Evolutionary conservation across 352 stramenopile genomes (phyloP).

Genomic region (Pythium plurisporium): DNA sequence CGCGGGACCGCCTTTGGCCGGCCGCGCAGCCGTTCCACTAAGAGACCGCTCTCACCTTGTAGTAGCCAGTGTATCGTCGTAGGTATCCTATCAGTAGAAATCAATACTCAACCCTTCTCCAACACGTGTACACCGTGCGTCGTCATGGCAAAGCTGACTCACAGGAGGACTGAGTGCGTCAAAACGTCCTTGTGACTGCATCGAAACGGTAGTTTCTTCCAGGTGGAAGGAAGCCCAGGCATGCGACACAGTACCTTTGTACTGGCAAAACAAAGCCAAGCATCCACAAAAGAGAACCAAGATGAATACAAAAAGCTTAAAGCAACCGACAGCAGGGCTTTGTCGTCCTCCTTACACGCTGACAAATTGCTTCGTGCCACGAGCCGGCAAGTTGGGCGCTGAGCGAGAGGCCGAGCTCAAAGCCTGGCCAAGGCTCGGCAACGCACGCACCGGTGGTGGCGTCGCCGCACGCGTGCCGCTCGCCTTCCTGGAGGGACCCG

Average conservation of each 20-base stretch:
- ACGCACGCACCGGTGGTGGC: not conserved
- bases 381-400: slow-evolving; percentile 32
- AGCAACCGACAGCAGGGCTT: not conserved
- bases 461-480: not conserved
- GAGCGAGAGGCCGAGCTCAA: slow-evolving; percentile 41
- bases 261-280: no score
- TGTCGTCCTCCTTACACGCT: not conserved
- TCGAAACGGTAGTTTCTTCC: no score
- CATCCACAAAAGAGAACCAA: not conserved
- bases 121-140: no score
- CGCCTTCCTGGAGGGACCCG: not conserved
- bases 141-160: no score
- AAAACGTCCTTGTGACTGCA: no score
- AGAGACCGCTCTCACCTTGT: no score
- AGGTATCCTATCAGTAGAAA: no score
- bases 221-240: no score
- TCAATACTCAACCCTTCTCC: no score
- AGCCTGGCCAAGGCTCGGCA: slow-evolving; percentile 49
- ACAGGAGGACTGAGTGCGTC: no score
- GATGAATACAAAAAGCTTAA: not conserved
- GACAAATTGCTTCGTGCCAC: not conserved
- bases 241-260: no score
- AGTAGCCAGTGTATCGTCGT: no score
- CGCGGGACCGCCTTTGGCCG: slow-evolving; percentile 21
- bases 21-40: slow-evolving; percentile 1